These are phyloP conservation scores for Hypomyces perniciosus DNA, from an alignment of 2,329 filamentous ascomycete genomes.

Conservation along the genomic window DNA sequence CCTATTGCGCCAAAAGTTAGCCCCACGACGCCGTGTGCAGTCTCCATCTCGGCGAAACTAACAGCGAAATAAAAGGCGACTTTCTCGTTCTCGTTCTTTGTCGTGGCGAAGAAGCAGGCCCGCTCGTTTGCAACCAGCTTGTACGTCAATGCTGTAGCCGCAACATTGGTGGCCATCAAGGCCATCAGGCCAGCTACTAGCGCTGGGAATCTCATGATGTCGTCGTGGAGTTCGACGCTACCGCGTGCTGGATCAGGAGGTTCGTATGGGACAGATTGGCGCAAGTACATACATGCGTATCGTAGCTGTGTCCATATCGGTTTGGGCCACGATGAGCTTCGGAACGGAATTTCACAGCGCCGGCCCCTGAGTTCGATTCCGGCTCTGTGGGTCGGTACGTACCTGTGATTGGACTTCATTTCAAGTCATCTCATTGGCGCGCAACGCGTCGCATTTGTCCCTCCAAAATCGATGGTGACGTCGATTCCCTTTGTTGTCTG, in stretches of 20 bases:
- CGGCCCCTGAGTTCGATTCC: constrained; percentile 9
- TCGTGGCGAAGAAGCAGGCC: constrained; percentile 86
- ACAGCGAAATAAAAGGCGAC: constrained; percentile 99
- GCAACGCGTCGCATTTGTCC: constrained; percentile 5
- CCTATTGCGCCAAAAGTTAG: constrained; percentile 43
- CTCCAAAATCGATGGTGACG: constrained; percentile 6
- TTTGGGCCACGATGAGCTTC: constrained; percentile 17
- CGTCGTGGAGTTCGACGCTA: constrained; percentile 19
- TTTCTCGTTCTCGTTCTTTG: constrained; percentile 76
- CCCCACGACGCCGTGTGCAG: background rate
- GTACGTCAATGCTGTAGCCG: constrained; percentile 91
- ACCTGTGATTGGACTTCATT: constrained; percentile 5
- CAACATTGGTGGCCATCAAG: constrained; percentile 62
- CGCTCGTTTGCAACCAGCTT: constrained; percentile 85
- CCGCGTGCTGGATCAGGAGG: constrained; percentile 21
- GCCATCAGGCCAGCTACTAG: constrained; percentile 64
- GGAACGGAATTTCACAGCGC: constrained; percentile 19
- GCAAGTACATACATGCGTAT: background rate
- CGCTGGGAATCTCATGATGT: constrained; percentile 59
- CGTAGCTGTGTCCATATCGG: background rate
- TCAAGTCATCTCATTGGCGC: constrained; percentile 6
- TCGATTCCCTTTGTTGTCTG: constrained; percentile 5
- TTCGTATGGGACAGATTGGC: constrained; percentile 12
- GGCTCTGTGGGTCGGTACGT: background rate
- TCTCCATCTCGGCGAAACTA: constrained; percentile 29